Conservation (phyloP, 352 stramenopile genomes). For the Phytophthora podocarpi region DNA sequence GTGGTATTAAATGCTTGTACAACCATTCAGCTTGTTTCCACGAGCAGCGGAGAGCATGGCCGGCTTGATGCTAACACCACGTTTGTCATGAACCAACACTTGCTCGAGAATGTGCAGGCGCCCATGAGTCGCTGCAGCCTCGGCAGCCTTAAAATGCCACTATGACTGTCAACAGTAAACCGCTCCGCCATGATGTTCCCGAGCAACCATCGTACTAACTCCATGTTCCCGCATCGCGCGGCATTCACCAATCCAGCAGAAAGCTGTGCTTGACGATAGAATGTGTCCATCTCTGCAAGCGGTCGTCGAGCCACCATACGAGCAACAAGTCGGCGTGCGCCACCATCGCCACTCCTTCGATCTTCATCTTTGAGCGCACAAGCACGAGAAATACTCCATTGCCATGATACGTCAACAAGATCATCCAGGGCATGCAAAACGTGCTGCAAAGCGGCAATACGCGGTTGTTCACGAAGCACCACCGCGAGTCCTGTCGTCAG, state of each 20-base stretch:
- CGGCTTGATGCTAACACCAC: constrained; percentile 7
- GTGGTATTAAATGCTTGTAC: constrained; percentile 1
- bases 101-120: constrained; percentile 25
- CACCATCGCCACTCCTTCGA: constrained; percentile 1
- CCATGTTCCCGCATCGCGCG: constrained; percentile 7
- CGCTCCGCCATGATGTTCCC: constrained; percentile 16
- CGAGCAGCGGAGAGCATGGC: constrained; percentile 21
- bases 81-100: constrained; percentile 29
- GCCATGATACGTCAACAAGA: constrained; percentile 32
- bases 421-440: constrained; percentile 32
- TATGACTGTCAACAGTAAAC: constrained; percentile 28
- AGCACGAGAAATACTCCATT: constrained; percentile 35
- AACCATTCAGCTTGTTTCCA: constrained; percentile 26
- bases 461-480: constrained; percentile 24
- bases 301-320: constrained; percentile 23
- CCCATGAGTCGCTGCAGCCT: constrained; percentile 21
- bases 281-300: constrained; percentile 29
- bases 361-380: constrained; percentile 21
- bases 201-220: constrained; percentile 30
- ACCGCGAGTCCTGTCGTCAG: constrained; percentile 29
- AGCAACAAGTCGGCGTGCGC: constrained; percentile 23
- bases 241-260: constrained; percentile 26
- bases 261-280: constrained; percentile 34
- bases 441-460: constrained; percentile 26
- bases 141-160: constrained; percentile 28